Evolutionary conservation across 139 green algal genomes (phyloP), one percentile per base, ranked within the genome.

Genomic region (Pseudopediastrum boryanum): DNA sequence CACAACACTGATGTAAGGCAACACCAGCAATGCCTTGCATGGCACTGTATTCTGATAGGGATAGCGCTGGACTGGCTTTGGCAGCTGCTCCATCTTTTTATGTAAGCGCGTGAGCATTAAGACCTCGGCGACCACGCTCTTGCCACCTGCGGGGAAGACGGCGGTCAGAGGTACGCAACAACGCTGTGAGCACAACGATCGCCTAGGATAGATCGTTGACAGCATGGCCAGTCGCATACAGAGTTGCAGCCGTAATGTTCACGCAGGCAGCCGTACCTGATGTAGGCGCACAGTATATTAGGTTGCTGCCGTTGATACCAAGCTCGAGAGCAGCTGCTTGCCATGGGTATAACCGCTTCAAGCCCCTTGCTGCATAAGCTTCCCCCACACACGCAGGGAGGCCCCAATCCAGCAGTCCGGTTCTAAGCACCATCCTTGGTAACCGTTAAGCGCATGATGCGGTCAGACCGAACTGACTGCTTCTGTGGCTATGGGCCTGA

Each of bases 261-360:
- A 58, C 29, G n/a, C 61, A 44, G 61, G 38, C 41, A 27, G 4
- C 36, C 4, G 13, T 44, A 81, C 74, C 91, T 73, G 87, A 94
- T 29, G 92, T 97, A 27, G 92, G 92, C 8, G 92, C 92, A 66
- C 86, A 91, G 88, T 94, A 97, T 41, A 97, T 89, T 25, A 97
- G 81, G 82, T 94, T 97, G 75, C 85, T 59, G 7, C 86, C 88
- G 33, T 63, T 63, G 51, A 95, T 78, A 43, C 95, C 93, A 31
- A 87, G 86, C 19, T 61, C 85, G 13, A 94, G 78, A 46, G 84
- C 92, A 59, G 90, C 88, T 10, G 87, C 92, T 83, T 90, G 83
- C 74, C 74, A 81, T 50, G 33, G 43, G 74, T 82, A 75, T 21
- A 82, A 51, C 54, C 54, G 44, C 36, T 16, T 82, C 12, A 75